These are phyloP conservation scores for Fusarium sp. DNA, from an alignment of 2,329 filamentous ascomycete genomes.

Conservation along the genomic window DNA sequence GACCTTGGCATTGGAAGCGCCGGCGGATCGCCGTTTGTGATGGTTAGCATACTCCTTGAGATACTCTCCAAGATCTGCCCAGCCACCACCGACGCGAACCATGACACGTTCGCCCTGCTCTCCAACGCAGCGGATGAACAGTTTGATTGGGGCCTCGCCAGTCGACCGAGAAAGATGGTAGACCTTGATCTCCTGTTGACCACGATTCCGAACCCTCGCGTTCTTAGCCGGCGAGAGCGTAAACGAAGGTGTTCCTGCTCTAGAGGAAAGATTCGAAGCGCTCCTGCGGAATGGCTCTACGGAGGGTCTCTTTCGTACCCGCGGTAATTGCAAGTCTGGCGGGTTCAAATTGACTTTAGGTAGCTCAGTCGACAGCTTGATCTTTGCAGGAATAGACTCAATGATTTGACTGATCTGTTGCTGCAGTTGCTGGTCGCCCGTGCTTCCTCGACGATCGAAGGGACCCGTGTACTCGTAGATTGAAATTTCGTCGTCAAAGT, in stretches of 20 bases:
- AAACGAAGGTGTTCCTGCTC: constrained; percentile 74
- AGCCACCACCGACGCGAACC: constrained; percentile 98
- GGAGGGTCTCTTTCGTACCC: constrained; percentile 58
- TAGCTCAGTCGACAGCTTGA: constrained; percentile 74
- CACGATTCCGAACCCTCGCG: constrained; percentile 61
- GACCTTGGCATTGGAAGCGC: constrained; percentile 63
- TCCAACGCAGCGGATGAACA: constrained; percentile 93
- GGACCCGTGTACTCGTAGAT: constrained; percentile 46
- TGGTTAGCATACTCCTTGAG: constrained; percentile 93
- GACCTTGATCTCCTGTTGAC: constrained; percentile 83
- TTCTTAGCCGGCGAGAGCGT: constrained; percentile 75
- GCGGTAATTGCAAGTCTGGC: constrained; percentile 66
- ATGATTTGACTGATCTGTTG: constrained; percentile 85
- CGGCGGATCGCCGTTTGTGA: constrained; percentile 78
- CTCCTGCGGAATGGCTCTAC: constrained; percentile 60
- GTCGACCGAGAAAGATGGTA: constrained; percentile 91
- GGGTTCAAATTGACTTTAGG: constrained; percentile 67
- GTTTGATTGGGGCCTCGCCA: constrained; percentile 89
- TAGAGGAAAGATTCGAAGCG: constrained; percentile 64
- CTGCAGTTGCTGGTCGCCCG: constrained; percentile 76
- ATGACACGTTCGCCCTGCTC: constrained; percentile 93
- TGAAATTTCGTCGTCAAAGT: constrained; percentile 58
- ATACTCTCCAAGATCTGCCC: constrained; percentile 96
- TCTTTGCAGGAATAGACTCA: constrained; percentile 81
- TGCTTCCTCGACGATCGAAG: constrained; percentile 49